Evolutionary conservation across 805 yeast species (phyloP), one percentile per base, ranked within the genome.

Genomic region (Komagataella ulmi): DNA sequence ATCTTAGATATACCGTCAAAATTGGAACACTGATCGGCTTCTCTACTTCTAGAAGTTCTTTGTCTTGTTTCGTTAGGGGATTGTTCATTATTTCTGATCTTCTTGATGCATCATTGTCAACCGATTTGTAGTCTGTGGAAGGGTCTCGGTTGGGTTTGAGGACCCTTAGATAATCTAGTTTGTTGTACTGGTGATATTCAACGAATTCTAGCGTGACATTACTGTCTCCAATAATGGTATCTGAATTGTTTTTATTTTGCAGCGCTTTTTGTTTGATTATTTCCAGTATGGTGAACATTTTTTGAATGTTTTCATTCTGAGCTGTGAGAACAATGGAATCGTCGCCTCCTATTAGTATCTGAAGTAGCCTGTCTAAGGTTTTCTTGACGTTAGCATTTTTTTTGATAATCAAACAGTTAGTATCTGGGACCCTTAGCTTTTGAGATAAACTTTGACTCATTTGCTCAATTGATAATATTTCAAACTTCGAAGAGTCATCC

Each of bases 261-360:
- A 30, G n/a, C 8, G 61, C 10, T 49, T 61, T 61, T 49, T 63
- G 65, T 52, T 65, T 65, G 36, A 65, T 49, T 2, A 65, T 62
- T 47, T 65, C 69, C 7, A 59, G 52, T 6, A 65, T 54, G 1
- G 65, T 58, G 5, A 65, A 51, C 55, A 65, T 51, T 49, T 65
- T 65, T 49, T 64, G 68, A 14, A 63, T 58, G 1, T 54, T 54
- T 43, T 58, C 61, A 23, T 57, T 56, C 36, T 45, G 45, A 18
- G 51, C 45, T 12, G 24, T 36, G 17, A 52, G 30, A 19, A 21
- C 40, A 14, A 18, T 44, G 14, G 19, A 14, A 17, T 50, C 52
- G 14, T 14, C 44, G 19, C 10, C n/a, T 23, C 49, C 23, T 49
- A 14, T 49, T 23, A 55, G 23, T 21, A 44, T 43, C n/a, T 49